These are phyloP conservation scores for Labyrinthula sp. DNA, from an alignment of 352 stramenopile genomes.

Conservation along the genomic window DNA sequence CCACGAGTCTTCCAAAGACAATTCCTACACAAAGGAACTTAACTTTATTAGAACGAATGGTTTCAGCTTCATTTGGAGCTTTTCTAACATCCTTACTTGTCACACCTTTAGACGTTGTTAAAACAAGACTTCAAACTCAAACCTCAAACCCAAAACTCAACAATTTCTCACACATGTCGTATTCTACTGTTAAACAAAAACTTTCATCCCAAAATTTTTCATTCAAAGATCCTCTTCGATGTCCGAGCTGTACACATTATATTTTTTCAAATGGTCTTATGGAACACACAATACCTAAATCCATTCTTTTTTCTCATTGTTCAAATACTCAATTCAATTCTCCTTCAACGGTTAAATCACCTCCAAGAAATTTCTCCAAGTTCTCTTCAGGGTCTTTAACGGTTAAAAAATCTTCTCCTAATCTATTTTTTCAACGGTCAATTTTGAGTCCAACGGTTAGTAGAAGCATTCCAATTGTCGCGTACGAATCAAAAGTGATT, in stretches of 20 bases:
- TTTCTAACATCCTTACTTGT: conserved; percentile 29
- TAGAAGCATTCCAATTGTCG: not conserved
- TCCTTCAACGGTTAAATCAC: conserved; percentile 10
- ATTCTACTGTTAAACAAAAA: not conserved
- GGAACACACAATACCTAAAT: conserved; percentile 25
- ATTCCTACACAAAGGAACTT: conserved; percentile 8
- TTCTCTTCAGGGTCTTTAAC: no score
- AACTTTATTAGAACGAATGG: conserved; percentile 1
- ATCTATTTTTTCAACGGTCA: no score
- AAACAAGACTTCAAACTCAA: conserved; percentile 28
- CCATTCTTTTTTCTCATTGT: no score
- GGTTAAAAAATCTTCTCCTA: no score
- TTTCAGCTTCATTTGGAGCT: conserved; percentile 27
- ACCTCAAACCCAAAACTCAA: not conserved
- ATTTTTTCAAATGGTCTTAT: conserved; percentile 29
- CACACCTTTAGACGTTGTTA: conserved; percentile 31
- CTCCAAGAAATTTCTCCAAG: no score
- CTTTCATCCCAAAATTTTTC: not conserved
- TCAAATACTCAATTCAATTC: not conserved
- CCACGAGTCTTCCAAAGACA: no score
- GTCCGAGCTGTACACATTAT: conserved; percentile 25
- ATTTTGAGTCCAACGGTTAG: no score
- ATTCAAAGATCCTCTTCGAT: not conserved
- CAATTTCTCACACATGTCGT: conserved; percentile 1
- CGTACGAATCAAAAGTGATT: no score